Evolutionary conservation across 192 early-diverging fungal genomes (phyloP).

Genomic region (Pilaira anomala): DNA sequence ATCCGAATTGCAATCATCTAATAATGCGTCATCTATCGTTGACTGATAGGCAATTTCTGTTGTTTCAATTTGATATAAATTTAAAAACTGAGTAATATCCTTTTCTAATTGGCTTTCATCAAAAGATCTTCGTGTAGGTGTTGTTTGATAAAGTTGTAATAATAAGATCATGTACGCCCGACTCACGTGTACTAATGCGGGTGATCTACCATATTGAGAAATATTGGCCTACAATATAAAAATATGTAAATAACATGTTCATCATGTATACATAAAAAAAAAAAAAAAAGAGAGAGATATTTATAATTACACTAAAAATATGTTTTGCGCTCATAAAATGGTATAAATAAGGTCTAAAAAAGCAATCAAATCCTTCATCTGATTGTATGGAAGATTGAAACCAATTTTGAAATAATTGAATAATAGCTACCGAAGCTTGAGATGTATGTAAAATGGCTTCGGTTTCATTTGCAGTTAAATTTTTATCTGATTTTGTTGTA

Average conservation of each 20-base stretch:
- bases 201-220: constrained; percentile 7
- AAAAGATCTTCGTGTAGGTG: constrained; percentile 22
- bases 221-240: constrained; percentile 13
- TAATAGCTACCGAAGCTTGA: constrained; percentile 15
- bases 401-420: constrained; percentile 16
- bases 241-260: background rate
- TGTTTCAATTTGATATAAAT: constrained; percentile 5
- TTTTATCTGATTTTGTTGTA: background rate
- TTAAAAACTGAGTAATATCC: constrained; percentile 11
- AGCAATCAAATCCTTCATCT: constrained; percentile 21
- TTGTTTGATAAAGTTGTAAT: constrained; percentile 23
- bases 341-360: constrained; percentile 33
- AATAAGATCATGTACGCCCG: constrained; percentile 1
- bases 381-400: constrained; percentile 12
- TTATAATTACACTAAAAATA: constrained; percentile 20
- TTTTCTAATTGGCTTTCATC: constrained; percentile 27
- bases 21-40: constrained; percentile 5
- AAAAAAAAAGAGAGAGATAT: too few relatives aligned
- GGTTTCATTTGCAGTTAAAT: background rate
- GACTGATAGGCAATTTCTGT: background rate
- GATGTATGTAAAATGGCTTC: constrained; percentile 19
- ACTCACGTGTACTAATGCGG: constrained; percentile 7
- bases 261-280: too few relatives aligned
- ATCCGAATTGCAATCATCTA: constrained; percentile 9
- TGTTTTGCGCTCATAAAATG: constrained; percentile 27